Base-by-base conservation (phyloP, 805 yeast genomes). In the Priceomyces haplophilus region DNA sequence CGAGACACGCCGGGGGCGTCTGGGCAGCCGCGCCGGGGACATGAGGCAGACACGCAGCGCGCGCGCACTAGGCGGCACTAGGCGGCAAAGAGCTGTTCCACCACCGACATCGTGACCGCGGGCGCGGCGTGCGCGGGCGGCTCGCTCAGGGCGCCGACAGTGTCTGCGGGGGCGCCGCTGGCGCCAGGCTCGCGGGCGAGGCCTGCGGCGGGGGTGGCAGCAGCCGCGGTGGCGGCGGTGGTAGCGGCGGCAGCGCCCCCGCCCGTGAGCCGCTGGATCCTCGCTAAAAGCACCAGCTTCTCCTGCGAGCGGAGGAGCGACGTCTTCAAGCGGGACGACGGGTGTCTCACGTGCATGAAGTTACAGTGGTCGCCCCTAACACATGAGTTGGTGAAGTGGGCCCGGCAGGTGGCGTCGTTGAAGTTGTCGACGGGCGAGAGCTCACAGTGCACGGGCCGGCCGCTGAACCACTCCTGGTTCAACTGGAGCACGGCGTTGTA, bases 351-450 rank as follows among this genome's bases (percentile, higher is more conserved):
- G 61, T 90, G 98, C 77, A 88, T 84, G 61, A 86, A 89, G 61
- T 90, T 90, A 64, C 98, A 90, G 54, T 78, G 76, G 24, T 82
- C 85, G 2, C 89, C 91, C 57, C 97, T 75, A n/a, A 73, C 76
- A 58, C 98, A 90, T 11, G 65, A 67, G 18, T 72, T 63, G 2
- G 70, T 62, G 30, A 82, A 87, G 55, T 83, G 83, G 34, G 84
- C 84, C 32, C 87, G 71, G 57, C 98, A 90, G 42, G 79, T 73
- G 10, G 95, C 85, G 42, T 83, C 93, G 35, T 73, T 68, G 51
- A 86, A 79, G 54, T 76, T 80, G 3, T 74, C 62, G 15, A 87
- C 90, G 11, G 96, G 93, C 18, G 88, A 78, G 20, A 87, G 67
- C 53, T 87, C 93, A 55, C 88, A 80, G 58, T 80, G 85, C 0